Evolutionary conservation across 345 rosid genomes (phyloP).

Genomic region (Dimocarpus longan): DNA sequence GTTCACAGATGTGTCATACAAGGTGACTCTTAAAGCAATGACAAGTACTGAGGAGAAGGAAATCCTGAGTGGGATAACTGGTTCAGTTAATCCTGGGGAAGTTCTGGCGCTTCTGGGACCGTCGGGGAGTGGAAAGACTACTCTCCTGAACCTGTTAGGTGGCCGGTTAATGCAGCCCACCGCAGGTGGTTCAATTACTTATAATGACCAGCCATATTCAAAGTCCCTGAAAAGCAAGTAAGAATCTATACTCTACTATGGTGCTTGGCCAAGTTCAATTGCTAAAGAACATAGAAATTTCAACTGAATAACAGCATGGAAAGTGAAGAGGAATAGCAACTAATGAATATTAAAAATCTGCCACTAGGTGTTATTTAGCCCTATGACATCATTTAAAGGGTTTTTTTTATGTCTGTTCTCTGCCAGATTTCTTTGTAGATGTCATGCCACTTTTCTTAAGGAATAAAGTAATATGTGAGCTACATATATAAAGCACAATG

Average conservation of each 20-base stretch:
- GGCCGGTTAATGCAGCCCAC: constrained; percentile 61
- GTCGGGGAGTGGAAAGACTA: constrained; percentile 97
- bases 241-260: neutral
- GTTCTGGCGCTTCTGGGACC: constrained; percentile 99
- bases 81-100: constrained; percentile 85
- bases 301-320: too few relatives aligned
- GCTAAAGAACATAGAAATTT: neutral
- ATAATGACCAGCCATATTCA: constrained; percentile 78
- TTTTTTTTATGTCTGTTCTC: too few relatives aligned
- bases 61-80: constrained; percentile 75
- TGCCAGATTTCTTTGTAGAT: too few relatives aligned
- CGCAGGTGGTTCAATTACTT: constrained; percentile 71
- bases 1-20: constrained; percentile 79
- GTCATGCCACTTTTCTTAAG: too few relatives aligned
- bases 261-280: neutral
- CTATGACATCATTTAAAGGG: too few relatives aligned
- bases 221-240: constrained; percentile 90
- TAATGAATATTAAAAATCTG: too few relatives aligned
- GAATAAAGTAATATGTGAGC: too few relatives aligned
- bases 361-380: too few relatives aligned
- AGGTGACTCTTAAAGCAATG: constrained; percentile 70
- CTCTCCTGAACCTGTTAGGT: constrained; percentile 78
- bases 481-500: too few relatives aligned
- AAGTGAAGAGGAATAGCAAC: too few relatives aligned
- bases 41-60: constrained; percentile 61